These are phyloP conservation scores for Mucuna pruriens DNA, from an alignment of 306 rosid species.

Conservation along the genomic window DNA sequence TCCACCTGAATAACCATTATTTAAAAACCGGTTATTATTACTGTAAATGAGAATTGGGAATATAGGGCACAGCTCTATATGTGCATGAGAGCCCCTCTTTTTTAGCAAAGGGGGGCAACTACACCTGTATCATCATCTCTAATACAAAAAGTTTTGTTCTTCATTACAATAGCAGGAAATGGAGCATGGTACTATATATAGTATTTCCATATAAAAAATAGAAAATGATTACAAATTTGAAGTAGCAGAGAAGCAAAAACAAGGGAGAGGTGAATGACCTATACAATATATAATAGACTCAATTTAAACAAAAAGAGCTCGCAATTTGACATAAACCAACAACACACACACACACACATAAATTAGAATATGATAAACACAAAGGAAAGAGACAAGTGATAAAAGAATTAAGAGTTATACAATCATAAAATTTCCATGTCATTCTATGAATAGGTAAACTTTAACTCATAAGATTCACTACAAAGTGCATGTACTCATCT, in stretches of 20 bases:
- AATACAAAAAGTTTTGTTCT: constrained; percentile 7
- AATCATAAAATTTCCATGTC: not conserved
- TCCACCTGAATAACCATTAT: constrained; percentile 71
- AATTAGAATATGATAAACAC: constrained; percentile 16
- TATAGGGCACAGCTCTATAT: constrained; percentile 22
- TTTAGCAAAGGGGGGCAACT: constrained; percentile 29
- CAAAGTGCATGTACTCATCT: constrained; percentile 12
- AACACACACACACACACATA: not conserved
- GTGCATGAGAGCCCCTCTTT: not conserved
- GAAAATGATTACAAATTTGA: not conserved
- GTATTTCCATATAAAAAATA: constrained; percentile 11
- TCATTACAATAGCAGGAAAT: constrained; percentile 26
- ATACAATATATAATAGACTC: not conserved
- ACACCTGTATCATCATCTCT: constrained; percentile 11
- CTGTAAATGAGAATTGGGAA: constrained; percentile 33
- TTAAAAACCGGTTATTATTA: constrained; percentile 31
- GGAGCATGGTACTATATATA: not conserved
- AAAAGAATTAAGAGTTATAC: constrained; percentile 14
- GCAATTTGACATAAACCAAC: constrained; percentile 3
- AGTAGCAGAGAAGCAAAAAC: not conserved
- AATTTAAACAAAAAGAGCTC: not conserved
- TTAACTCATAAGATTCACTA: not conserved
- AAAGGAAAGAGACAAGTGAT: constrained; percentile 12
- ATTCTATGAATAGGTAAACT: constrained; percentile 9
- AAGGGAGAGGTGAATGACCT: not conserved